Base-by-base conservation (phyloP, 169 alveolate species). In the Babesia caballi region DNA sequence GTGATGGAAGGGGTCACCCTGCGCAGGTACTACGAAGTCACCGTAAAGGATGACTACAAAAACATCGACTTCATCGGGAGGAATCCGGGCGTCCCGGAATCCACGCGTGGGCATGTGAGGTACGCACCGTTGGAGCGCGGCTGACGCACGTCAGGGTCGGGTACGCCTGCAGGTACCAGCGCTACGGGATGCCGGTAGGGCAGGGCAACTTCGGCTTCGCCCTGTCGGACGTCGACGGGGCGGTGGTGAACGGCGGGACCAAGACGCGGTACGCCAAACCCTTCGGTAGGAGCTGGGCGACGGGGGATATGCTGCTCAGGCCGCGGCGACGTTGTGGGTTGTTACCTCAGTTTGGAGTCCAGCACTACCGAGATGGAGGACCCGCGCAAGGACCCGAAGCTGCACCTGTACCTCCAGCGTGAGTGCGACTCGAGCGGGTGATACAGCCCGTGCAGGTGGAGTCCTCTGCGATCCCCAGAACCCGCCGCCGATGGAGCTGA, bases 111-210 rank as follows among this genome's bases (percentile, higher is more conserved):
- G 7, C 84, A 73, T 41, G 76, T 59, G 33, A 73, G 84, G 84
- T 60, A 19, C 42, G 50, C 17, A 42, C 52, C 53, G 59, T 40
- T 47, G 63, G 36, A 50, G 46, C 46, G 51, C 44, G 36, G 49
- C 56, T 67, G 58, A 74, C 44, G 42, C 50, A 40, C 38, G 35
- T 49, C 66, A 86, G 95, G 82, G 93, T 91, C 21, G 95, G 95
- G n/a, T 91, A 85, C 83, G 94, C 95, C 17, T 91, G 95, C 57
- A 87, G 95, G 51, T 91, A 91, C 75, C 93, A 90, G 84, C 67
- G 88, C 38, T 91, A 88, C 80, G 93, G 83, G 42, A 50, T 75
- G 57, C 95, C 95, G 15, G 76, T 90, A 49, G 95, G 94, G 44
- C 50, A 74, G 19, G 83, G 83, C 58, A 60, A 72, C 51, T 90